Base-by-base conservation (phyloP, 352 stramenopile genomes). In the Plasmopara halstedii region DNA sequence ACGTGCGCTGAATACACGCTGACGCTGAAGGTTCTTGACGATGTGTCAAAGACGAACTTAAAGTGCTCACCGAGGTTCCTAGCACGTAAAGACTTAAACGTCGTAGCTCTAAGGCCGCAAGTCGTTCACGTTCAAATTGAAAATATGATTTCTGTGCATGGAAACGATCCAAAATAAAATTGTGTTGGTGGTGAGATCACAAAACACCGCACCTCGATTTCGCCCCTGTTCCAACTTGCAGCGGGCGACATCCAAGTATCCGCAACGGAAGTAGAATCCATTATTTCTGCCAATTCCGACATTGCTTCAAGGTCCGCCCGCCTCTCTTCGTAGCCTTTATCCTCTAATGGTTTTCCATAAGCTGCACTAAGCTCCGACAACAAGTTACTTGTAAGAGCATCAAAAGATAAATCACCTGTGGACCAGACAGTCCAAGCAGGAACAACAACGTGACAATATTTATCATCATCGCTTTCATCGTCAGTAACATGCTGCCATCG, bases 331-430 rank as follows among this genome's bases (percentile, higher is more conserved):
- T 17, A 37, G n/a, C 19, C 67, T 42, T 73, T 75, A 37, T 73
- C 64, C n/a, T 68, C 66, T 3, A 17, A 4, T 11, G 56, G 53
- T 19, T 48, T 35, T 11, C 14, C 43, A 4, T 65, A 46, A 1
- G 31, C 32, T 32, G 57, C 48, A 31, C 23, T 31, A 27, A 88
- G 41, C 34, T 74, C 69, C 7, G 18, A 17, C 13, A 88, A 39
- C 33, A 85, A 62, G 42, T 83, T 88, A 52, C 69, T 85, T 11
- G 57, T 56, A n/a, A 83, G 17, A 34, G 79, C 50, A 47, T 88
- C 76, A 31, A 85, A 83, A 7, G 60, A 73, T 15, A 71, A 62
- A 26, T 27, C 20, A 4, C 53, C 46, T 29, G 54, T 51, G 17
- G 54, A 54, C 58, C 60, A 83, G 4, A 45, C 44, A 31, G 69